Evolutionary conservation across 2,329 filamentous ascomycete genomes (phyloP).

Genomic region (Alternaria ethzedia): DNA sequence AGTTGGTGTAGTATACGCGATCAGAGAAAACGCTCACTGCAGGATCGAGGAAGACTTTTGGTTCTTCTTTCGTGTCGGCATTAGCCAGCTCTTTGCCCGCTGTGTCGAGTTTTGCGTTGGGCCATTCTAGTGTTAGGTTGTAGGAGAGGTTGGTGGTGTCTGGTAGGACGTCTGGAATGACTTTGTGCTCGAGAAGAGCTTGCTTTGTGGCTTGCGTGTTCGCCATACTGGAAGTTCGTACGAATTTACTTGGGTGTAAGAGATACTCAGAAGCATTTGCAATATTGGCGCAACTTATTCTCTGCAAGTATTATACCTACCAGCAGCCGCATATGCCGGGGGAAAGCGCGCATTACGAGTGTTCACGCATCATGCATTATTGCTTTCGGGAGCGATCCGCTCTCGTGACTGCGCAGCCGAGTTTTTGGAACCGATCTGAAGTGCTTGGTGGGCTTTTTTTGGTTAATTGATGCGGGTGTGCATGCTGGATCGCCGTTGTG

Average conservation of each 20-base stretch:
- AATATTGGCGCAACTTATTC: too few relatives aligned
- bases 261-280: too few relatives aligned
- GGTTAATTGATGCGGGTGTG: not conserved
- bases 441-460: not conserved
- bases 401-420: not conserved
- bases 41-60: constrained; percentile 18
- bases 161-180: constrained; percentile 27
- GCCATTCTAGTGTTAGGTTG: constrained; percentile 21
- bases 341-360: not conserved
- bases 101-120: constrained; percentile 16
- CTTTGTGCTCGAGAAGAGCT: constrained; percentile 15
- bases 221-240: not conserved
- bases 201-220: constrained; percentile 9
- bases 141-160: constrained; percentile 14
- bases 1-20: not conserved
- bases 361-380: not conserved
- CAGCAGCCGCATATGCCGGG: not conserved
- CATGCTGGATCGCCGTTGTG: not conserved
- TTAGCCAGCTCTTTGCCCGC: constrained; percentile 21
- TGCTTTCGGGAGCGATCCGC: not conserved
- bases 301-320: not conserved
- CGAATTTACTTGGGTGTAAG: too few relatives aligned
- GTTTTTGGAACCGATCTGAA: not conserved
- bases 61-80: constrained; percentile 25
- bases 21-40: not conserved